These are phyloP conservation scores for Trichosporon ovoides DNA, from an alignment of 1,284 basidiomycete species.

Conservation along the genomic window DNA sequence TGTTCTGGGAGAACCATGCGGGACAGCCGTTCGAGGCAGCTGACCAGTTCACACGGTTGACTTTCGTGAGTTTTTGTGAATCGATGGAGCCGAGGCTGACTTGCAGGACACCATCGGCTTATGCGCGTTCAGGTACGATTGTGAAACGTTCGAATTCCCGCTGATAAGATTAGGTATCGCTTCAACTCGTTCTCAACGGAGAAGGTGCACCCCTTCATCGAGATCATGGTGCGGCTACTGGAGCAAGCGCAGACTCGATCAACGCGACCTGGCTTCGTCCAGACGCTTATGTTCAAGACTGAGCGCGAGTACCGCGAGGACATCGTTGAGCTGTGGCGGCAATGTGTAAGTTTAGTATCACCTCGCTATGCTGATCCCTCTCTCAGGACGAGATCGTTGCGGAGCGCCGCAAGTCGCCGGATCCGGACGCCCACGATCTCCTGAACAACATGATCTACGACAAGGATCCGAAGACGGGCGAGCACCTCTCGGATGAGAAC, in stretches of 20 bases:
- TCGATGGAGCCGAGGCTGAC: too few relatives aligned
- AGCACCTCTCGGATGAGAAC: slow-evolving; percentile 51
- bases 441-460: slow-evolving; percentile 53
- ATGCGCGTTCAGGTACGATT: slow-evolving; percentile 44
- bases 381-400: slow-evolving; percentile 20
- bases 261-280: slow-evolving; percentile 7
- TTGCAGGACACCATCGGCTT: slow-evolving; percentile 28
- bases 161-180: slow-evolving; percentile 46
- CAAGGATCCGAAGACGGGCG: slow-evolving; percentile 54
- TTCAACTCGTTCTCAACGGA: slow-evolving; percentile 39
- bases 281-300: slow-evolving; percentile 1
- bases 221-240: slow-evolving; percentile 23
- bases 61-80: too few relatives aligned
- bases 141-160: too few relatives aligned
- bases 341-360: not conserved
- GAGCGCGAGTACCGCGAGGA: slow-evolving; percentile 12
- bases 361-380: too few relatives aligned
- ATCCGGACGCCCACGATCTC: slow-evolving; percentile 43
- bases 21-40: slow-evolving; percentile 19
- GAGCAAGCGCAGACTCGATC: slow-evolving; percentile 10
- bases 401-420: slow-evolving; percentile 12
- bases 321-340: slow-evolving; percentile 12
- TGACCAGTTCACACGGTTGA: slow-evolving; percentile 17
- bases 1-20: slow-evolving; percentile 19
- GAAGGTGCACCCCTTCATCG: slow-evolving; percentile 50